Percentiles rank a stretch among this genome's conserved stretches.
Evolutionary conservation across 2,329 filamentous ascomycete species (phyloP).

Genomic region (Verticillium tricorpus): DNA sequence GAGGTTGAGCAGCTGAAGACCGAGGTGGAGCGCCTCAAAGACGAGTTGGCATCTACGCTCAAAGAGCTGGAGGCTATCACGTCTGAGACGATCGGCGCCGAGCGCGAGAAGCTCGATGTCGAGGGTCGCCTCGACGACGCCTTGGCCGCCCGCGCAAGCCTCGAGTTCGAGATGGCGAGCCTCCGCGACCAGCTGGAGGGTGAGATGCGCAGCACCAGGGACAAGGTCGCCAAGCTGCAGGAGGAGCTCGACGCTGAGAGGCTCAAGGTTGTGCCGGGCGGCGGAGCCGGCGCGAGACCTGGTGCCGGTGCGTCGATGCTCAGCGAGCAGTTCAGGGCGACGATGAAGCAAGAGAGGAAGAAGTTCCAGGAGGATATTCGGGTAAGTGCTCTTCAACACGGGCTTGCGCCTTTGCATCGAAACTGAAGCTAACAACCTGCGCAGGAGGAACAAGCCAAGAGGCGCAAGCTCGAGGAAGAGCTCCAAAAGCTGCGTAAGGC

Average conservation of each 20-base stretch:
- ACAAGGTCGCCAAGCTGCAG: conserved; percentile 36
- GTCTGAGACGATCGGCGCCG: conserved; percentile 44
- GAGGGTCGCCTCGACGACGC: conserved; percentile 37
- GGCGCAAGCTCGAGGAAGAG: conserved; percentile 47
- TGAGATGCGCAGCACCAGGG: conserved; percentile 31
- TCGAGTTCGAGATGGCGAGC: conserved; percentile 33
- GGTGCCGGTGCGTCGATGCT: conserved; percentile 45
- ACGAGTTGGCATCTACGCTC: conserved; percentile 45
- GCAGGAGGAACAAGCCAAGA: conserved; percentile 45
- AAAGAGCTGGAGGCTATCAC: conserved; percentile 51
- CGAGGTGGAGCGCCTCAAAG: conserved; percentile 45
- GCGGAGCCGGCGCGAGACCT: conserved; percentile 25
- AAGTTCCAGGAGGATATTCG: conserved; percentile 51
- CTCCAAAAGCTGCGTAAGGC: conserved; percentile 37
- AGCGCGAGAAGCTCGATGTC: conserved; percentile 44
- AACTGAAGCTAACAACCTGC: conserved; percentile 21
- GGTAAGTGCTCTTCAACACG: conserved; percentile 27
- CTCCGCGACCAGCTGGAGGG: conserved; percentile 34
- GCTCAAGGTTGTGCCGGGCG: conserved; percentile 33
- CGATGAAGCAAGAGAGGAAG: conserved; percentile 53
- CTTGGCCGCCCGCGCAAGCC: conserved; percentile 24
- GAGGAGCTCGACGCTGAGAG: conserved; percentile 48
- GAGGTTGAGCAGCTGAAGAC: conserved; percentile 40
- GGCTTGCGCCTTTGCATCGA: neutral
- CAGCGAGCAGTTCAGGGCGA: conserved; percentile 51